Evolutionary conservation across 768 basidiomycete genomes (phyloP).

Genomic region (Phlebiopsis gigantea): DNA sequence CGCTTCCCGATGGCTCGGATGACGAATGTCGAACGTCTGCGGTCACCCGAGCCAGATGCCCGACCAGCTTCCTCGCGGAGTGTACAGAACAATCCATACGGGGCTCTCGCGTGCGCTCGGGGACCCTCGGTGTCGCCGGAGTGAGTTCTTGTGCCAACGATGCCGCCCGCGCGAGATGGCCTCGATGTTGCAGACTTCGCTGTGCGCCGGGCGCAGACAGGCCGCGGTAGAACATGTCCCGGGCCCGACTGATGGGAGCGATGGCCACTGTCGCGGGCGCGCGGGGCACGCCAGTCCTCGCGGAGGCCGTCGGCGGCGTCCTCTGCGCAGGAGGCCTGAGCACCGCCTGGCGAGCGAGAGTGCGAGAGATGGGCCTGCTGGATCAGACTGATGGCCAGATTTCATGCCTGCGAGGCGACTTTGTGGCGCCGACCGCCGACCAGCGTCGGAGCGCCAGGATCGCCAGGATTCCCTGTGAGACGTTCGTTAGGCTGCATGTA

Average conservation of each 20-base stretch:
- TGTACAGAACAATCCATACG: too few species aligned
- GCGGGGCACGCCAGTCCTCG: background rate
- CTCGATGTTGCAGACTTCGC: background rate
- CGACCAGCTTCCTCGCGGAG: too few species aligned
- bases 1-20: background rate
- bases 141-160: too few species aligned
- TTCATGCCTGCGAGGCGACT: background rate
- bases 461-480: background rate
- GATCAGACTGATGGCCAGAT: background rate
- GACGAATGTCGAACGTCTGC: background rate
- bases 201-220: background rate
- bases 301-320: background rate
- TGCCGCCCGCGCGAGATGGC: too few species aligned
- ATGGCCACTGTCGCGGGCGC: background rate
- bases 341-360: background rate
- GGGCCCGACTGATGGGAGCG: background rate
- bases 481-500: too few species aligned
- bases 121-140: too few species aligned
- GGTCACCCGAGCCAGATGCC: too few species aligned
- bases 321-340: background rate
- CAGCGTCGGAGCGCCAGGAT: background rate
- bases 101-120: too few species aligned
- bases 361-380: too few species aligned
- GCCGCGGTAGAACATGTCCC: background rate
- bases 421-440: background rate